Percentiles rank a stretch among this genome's conserved stretches.
These are phyloP conservation scores for Chaetomium fimeti DNA, from an alignment of 495 filamentous ascomycete genomes.

Conservation along the genomic window DNA sequence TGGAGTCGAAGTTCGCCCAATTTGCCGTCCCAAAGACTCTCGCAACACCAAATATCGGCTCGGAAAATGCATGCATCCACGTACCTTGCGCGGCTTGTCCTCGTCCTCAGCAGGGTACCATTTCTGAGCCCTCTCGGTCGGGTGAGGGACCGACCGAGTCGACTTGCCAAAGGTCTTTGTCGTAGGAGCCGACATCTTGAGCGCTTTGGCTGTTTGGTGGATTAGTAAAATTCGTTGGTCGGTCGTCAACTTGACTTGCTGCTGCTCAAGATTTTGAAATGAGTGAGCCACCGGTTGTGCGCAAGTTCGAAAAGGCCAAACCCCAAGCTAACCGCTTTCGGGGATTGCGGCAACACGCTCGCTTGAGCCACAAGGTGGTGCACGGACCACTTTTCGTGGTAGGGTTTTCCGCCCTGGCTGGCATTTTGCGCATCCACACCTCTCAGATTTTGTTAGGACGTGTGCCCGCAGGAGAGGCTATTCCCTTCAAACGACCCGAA, in stretches of 20 bases:
- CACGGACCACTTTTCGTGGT: slow-evolving; percentile 31
- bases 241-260: slow-evolving; percentile 38
- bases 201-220: slow-evolving; percentile 45
- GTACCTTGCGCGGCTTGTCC: slow-evolving; percentile 86
- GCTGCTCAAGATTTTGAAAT: slow-evolving; percentile 43
- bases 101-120: slow-evolving; percentile 99
- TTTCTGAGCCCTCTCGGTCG: slow-evolving; percentile 91
- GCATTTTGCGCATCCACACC: slow-evolving; percentile 41
- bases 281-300: slow-evolving; percentile 35
- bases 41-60: slow-evolving; percentile 13
- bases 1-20: slow-evolving; percentile 22
- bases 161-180: slow-evolving; percentile 98
- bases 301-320: slow-evolving; percentile 39
- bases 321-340: slow-evolving; percentile 40
- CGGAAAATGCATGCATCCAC: slow-evolving; percentile 39
- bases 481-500: slow-evolving; percentile 30
- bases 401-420: slow-evolving; percentile 40
- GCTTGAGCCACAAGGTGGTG: slow-evolving; percentile 20
- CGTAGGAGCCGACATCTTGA: slow-evolving; percentile 66
- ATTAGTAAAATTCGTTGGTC: slow-evolving; percentile 40
- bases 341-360: slow-evolving; percentile 23
- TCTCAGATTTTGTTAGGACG: slow-evolving; percentile 38
- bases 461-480: slow-evolving; percentile 29
- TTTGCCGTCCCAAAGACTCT: slow-evolving; percentile 18
- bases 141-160: slow-evolving; percentile 80